Base-by-base conservation (phyloP, 1,284 basidiomycete species). In the Marasmius sp. region DNA sequence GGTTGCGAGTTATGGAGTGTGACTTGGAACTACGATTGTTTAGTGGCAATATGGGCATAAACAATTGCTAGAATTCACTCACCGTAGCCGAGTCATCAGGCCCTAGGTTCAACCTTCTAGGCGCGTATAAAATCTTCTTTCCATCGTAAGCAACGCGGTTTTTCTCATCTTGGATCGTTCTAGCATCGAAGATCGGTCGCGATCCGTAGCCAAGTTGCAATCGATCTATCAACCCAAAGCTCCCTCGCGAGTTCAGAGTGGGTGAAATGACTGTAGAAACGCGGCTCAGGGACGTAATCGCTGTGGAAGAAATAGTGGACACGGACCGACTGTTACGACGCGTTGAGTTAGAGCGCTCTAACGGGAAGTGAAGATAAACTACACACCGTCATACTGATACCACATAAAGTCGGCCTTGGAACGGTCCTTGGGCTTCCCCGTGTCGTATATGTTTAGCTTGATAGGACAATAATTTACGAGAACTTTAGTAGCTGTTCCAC, bases 111-210 rank as follows among this genome's bases (percentile, higher is more conserved):
- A 54, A 20, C 9, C 34, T 33, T 37, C 52, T 10, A 37, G 52
- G 34, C 2, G 52, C 52, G 18, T 37, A 38, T 4, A 54, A 34
- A n/a, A 54, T 54, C 37, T 54, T 54, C 52, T 54, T 38, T 1
- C 52, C 52, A n/a, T 54, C 52, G 52, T 54, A 54, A 9, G 52
- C 52, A 20, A 54, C 34, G 9, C 52, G 52, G 52, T 54, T 38
- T n/a, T 54, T 54, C 9, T 38, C 1, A 36, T 37, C 34, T 12
- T 37, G 1, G 14, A 54, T 36, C 14, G 52, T n/a, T 37, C 34
- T 12, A 18, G 12, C 14, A 38, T 54, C 52, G 20, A 54, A 54
- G 16, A 54, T 54, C 14, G 52, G 9, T 9, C 37, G n/a, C 3
- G 52, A 37, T 11, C 34, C 52, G 36, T 54, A 12, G 6, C 52